Evolutionary conservation across 306 rosid species (phyloP), one percentile per base, ranked within the genome.

Genomic region (Trichosanthes cucumerina): DNA sequence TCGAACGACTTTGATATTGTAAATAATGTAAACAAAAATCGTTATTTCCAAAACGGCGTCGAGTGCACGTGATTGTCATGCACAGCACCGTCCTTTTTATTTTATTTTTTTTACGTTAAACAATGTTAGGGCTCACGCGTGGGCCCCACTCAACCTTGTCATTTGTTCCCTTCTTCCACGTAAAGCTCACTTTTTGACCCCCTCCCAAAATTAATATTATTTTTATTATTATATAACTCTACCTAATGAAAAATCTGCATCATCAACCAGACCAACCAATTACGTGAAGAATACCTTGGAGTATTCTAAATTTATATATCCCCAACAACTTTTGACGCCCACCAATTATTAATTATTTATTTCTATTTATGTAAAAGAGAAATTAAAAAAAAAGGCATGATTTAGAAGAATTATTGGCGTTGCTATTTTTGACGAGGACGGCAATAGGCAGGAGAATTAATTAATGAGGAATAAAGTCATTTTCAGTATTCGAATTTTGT

Each of bases 31-130:
- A 36, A 63, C 23, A 33, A 6, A 70, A 70, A 19, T 43, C 38
- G 36, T 44, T 12, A 12, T 23, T 44, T 70, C 18, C 36, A 2
- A 70, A 70, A 70, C 76, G 36, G 56, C 76, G 57, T 44, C 12
- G 76, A 70, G 56, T 31, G 76, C 76, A 44, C 36, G 76, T 70
- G 76, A 70, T 70, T 44, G 38, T 26, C 77, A 72, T 72, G 77
- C 58, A 72, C 58, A 3, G 2, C 9, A 70, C 18, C 9, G 6
- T 38, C 73, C 73, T 7, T 9, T n/a, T n/a, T n/a, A n/a, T n/a
- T n/a, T n/a, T n/a, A n/a, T 38, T 2, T 7, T 7, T 41, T n/a
- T 26, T 47, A 72, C 77, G 77, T 28, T 28, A 72, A 46, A 72
- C 77, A 21, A 72, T 33, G 59, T 47, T 16, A 28, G 53, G 76